Evolutionary conservation across 2,329 filamentous ascomycete genomes (phyloP).

Genomic region (Chrysoporthe puriensis): DNA sequence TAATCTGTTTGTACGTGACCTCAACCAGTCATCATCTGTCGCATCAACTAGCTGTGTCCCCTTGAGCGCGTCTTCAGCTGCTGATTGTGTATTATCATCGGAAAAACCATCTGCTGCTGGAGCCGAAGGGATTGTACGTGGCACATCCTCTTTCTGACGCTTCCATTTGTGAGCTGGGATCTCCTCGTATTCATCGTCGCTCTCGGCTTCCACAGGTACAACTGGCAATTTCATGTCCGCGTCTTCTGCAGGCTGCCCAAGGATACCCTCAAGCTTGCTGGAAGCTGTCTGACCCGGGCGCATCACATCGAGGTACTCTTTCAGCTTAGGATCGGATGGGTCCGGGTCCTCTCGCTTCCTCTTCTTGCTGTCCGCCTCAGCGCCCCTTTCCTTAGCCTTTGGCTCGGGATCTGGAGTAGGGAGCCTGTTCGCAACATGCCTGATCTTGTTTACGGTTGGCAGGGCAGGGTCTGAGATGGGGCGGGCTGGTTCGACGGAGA

Average conservation of each 20-base stretch:
- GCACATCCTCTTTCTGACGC: conserved; percentile 38
- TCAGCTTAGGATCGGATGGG: conserved; percentile 75
- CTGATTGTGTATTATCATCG: conserved; percentile 7
- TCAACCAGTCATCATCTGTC: conserved; percentile 88
- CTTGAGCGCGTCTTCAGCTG: conserved; percentile 16
- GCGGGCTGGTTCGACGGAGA: conserved; percentile 84
- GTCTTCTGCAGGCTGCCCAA: conserved; percentile 33
- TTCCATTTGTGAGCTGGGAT: conserved; percentile 59
- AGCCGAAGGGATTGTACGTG: conserved; percentile 25
- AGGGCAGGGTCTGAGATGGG: conserved; percentile 57
- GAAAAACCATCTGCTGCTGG: conserved; percentile 23
- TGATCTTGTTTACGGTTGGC: conserved; percentile 32
- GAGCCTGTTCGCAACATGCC: conserved; percentile 20
- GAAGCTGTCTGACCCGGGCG: conserved; percentile 63
- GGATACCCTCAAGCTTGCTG: conserved; percentile 63
- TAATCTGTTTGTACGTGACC: conserved; percentile 83
- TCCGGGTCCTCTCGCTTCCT: conserved; percentile 65
- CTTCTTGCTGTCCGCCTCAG: conserved; percentile 60
- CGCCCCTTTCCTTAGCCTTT: conserved; percentile 27
- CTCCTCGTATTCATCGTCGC: conserved; percentile 76
- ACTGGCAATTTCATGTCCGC: conserved; percentile 25
- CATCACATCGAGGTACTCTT: conserved; percentile 87
- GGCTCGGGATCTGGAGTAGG: conserved; percentile 27
- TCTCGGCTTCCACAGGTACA: conserved; percentile 55
- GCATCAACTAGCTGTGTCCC: conserved; percentile 41